Base-by-base conservation (phyloP, 768 basidiomycete genomes). In the Lactarius akahatsu region DNA sequence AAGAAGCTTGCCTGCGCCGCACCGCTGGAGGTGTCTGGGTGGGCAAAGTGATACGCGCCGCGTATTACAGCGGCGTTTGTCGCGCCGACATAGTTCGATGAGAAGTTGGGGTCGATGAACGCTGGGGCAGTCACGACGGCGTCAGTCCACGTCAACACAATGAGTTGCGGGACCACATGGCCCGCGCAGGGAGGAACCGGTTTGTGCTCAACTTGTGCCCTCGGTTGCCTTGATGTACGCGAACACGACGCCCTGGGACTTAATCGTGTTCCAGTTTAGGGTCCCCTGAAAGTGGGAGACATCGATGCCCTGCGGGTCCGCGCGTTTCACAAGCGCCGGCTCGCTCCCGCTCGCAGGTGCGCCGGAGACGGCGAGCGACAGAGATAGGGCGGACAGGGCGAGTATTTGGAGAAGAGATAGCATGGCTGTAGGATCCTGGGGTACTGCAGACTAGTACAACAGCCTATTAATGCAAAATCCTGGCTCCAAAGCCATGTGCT, bases 211-310 rank as follows among this genome's bases (percentile, higher is more conserved):
- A 85, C 85, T 72, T 23, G 79, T 85, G 11, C 83, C 83, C 72
- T 89, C 86, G 1, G 87, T 89, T 10, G 86, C 87, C 73, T 89
- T 89, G 80, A 89, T 87, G 72, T 80, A 88, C 3, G 77, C 84
- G 69, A 86, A 89, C 15, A 76, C 64, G 38, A 86, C 73, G 3
- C 85, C 86, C 66, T 83, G 83, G 15, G 79, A 72, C 67, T 76
- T 80, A 67, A 86, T 83, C 2, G 79, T 77, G 52, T 70, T 75
- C 85, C 85, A 88, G 72, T 86, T 75, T 43, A 88, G 73, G 68
- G 69, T 71, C 10, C 78, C 71, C 65, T 88, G 86, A 57, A 76
- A 81, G 71, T 72, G 60, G 13, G 86, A 86, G 64, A 88, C 82
- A 65, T 88, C 86, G 57, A 86, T 83, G 16, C 85, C 86, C 60